phyloP scores from a whole-genome alignment of 2,329 filamentous ascomycete genomes.

The Fusarium solani-melongenae region DNA sequence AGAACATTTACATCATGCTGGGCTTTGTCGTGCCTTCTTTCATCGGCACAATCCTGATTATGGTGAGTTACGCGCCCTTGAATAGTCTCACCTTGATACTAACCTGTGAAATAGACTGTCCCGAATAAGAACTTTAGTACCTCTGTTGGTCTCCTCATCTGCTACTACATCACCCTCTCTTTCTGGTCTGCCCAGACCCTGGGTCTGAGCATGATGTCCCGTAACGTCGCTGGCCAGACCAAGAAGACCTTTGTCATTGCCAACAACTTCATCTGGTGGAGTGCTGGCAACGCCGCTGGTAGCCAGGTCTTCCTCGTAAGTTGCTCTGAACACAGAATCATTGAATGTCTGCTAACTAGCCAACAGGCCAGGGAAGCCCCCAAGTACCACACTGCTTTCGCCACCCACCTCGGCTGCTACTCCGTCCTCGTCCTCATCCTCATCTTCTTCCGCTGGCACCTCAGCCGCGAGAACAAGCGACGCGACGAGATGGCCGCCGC shows the following conservation, averaged over 20 bases:
- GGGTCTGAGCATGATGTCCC: slow-evolving; percentile 72
- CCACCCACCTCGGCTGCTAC: slow-evolving; percentile 77
- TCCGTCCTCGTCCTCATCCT: slow-evolving; percentile 67
- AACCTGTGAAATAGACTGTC: slow-evolving; percentile 57
- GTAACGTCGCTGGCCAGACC: slow-evolving; percentile 78
- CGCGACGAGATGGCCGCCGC: slow-evolving; percentile 60
- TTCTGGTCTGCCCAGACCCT: slow-evolving; percentile 82
- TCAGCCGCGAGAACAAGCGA: slow-evolving; percentile 67
- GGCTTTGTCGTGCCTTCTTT: slow-evolving; percentile 76
- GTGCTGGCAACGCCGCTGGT: slow-evolving; percentile 74
- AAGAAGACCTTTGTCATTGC: slow-evolving; percentile 78
- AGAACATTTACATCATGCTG: slow-evolving; percentile 76
- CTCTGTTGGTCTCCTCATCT: slow-evolving; percentile 75
- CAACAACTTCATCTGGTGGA: slow-evolving; percentile 77
- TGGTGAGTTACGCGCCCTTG: slow-evolving; percentile 49
- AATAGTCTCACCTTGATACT: background rate
- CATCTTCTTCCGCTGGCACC: slow-evolving; percentile 67
- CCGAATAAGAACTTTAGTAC: slow-evolving; percentile 67
- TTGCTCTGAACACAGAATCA: no score
- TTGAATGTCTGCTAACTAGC: background rate
- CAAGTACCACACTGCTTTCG: slow-evolving; percentile 75
- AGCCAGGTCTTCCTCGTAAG: slow-evolving; percentile 24
- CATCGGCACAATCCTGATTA: slow-evolving; percentile 76
- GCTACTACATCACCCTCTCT: slow-evolving; percentile 80
- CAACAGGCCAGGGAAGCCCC: slow-evolving; percentile 50